These are phyloP conservation scores for Begonia fuchsioides DNA, from an alignment of 306 rosid species.

Conservation along the genomic window DNA sequence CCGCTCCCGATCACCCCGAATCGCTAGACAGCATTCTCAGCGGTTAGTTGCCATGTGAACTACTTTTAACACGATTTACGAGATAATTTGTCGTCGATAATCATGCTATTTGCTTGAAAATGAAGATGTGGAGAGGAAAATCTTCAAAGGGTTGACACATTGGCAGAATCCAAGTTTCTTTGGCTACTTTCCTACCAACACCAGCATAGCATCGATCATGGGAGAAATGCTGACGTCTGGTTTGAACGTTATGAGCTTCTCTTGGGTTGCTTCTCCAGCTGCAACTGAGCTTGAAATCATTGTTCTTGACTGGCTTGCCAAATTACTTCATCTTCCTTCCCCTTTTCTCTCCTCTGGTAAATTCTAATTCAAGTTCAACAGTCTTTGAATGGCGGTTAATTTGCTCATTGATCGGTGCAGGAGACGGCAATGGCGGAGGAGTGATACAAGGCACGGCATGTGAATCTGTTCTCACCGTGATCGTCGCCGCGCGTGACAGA, in stretches of 20 bases:
- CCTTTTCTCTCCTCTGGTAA: slow-evolving; percentile 65
- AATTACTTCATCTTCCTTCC: slow-evolving; percentile 44
- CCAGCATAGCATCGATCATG: slow-evolving; percentile 82
- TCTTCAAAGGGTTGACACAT: slow-evolving; percentile 92
- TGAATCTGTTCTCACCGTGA: slow-evolving; percentile 78
- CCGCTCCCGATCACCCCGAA: not conserved
- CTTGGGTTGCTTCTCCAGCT: slow-evolving; percentile 94
- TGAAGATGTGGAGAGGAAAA: slow-evolving; percentile 71
- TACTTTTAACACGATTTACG: no score
- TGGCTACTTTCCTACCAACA: slow-evolving; percentile 82
- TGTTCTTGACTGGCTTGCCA: slow-evolving; percentile 90
- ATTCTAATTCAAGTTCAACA: no score
- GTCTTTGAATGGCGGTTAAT: slow-evolving; percentile 7
- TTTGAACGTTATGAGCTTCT: slow-evolving; percentile 76
- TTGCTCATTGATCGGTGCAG: slow-evolving; percentile 26
- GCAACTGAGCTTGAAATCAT: slow-evolving; percentile 89
- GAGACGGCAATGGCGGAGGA: slow-evolving; percentile 70
- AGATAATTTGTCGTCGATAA: not conserved
- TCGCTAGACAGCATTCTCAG: no score
- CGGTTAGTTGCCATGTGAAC: no score
- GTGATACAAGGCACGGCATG: slow-evolving; percentile 96
- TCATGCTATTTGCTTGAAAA: not conserved
- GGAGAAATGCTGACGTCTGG: slow-evolving; percentile 99
- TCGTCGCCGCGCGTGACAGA: slow-evolving; percentile 79
- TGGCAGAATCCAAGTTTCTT: slow-evolving; percentile 97